Base-by-base conservation (phyloP, 163 green algal genomes). In the Smithsoniella earleae region DNA sequence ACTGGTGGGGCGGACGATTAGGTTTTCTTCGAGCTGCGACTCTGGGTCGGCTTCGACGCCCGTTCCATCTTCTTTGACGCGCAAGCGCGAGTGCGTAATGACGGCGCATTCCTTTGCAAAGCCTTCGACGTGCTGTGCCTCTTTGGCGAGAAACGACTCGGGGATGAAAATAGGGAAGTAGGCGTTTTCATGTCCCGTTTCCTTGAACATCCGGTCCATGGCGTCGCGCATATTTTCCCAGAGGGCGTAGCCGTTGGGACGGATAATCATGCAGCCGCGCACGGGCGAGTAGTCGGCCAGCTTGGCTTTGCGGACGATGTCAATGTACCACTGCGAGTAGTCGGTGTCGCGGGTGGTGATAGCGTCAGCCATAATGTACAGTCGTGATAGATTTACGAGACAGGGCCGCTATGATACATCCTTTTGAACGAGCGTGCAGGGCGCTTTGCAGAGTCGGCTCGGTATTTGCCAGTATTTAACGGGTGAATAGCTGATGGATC, bases 141-240 rank as follows among this genome's bases (percentile, higher is more conserved):
- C 94, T 28, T 82, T 94, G 73, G 90, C 95, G 13, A 99, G 86
- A 38, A 86, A 86, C 34, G 90, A 83, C 80, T 97, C 87, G 4
- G 94, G 95, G 66, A 99, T 92, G 82, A 99, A 99, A 36, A 98
- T 86, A 8, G 94, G 94, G 82, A 99, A 99, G 87, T 98, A 98
- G n/a, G 85, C 84, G 79, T 99, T 98, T 82, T 97, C n/a, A n/a
- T n/a, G n/a, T 78, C n/a, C n/a, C n/a, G n/a, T n/a, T n/a, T n/a
- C n/a, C n/a, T n/a, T n/a, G n/a, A n/a, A n/a, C n/a, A n/a, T n/a
- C n/a, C n/a, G n/a, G n/a, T n/a, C n/a, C n/a, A n/a, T n/a, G n/a
- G n/a, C n/a, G n/a, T n/a, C n/a, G n/a, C n/a, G n/a, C 43, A 97
- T 90, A 10, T 80, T 69, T 75, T 98, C 90, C 94, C 94, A 99